These are phyloP conservation scores for Fraxinus excelsior DNA, from an alignment of 257 asterid species.

Conservation along the genomic window DNA sequence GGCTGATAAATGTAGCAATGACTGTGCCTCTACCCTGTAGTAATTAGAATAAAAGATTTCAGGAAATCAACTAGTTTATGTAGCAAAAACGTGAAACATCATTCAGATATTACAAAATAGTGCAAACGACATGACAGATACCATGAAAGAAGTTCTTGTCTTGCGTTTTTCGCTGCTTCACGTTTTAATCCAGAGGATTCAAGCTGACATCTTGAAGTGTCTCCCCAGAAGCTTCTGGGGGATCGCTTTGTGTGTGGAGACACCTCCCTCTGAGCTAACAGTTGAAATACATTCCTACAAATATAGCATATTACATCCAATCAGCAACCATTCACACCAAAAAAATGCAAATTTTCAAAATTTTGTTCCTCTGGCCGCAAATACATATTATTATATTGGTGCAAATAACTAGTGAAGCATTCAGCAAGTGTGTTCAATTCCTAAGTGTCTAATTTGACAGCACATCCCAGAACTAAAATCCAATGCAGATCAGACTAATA, in stretches of 20 bases:
- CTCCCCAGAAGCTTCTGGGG: slow-evolving; percentile 72
- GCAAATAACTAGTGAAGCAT: background rate
- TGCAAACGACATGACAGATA: slow-evolving; percentile 26
- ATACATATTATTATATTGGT: slow-evolving; percentile 3
- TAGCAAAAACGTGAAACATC: background rate
- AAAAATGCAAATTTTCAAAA: no score
- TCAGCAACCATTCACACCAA: background rate
- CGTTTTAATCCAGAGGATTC: slow-evolving; percentile 48
- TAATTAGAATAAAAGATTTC: slow-evolving; percentile 10
- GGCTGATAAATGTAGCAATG: slow-evolving; percentile 76
- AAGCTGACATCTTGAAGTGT: slow-evolving; percentile 42
- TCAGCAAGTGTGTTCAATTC: background rate
- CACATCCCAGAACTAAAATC: background rate
- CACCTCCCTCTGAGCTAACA: slow-evolving; percentile 83
- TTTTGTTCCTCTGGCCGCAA: background rate
- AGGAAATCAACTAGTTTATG: slow-evolving; percentile 12
- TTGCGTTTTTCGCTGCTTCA: slow-evolving; percentile 66
- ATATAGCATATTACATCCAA: slow-evolving; percentile 29
- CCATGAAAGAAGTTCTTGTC: slow-evolving; percentile 90
- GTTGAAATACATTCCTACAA: slow-evolving; percentile 63
- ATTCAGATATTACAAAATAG: slow-evolving; percentile 1
- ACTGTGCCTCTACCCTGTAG: slow-evolving; percentile 92
- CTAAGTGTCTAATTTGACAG: background rate
- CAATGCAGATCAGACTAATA: background rate
- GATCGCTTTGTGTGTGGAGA: slow-evolving; percentile 72